These are phyloP conservation scores for Trichophyton benhamiae DNA, from an alignment of 2,329 filamentous ascomycete species.

Conservation along the genomic window DNA sequence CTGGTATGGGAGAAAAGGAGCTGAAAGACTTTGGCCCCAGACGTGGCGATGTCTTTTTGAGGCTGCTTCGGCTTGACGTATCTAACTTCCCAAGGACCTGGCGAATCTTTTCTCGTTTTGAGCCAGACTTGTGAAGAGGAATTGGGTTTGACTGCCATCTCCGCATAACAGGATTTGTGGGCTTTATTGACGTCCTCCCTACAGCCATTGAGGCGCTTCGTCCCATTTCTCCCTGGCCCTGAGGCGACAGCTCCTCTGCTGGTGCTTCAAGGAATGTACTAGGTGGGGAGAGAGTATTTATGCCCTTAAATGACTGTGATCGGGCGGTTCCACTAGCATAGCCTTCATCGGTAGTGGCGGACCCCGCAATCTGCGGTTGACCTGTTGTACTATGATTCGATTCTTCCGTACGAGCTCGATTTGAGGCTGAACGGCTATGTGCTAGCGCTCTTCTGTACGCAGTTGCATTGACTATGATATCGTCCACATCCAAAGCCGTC, in stretches of 20 bases:
- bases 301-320: neutral
- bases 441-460: conserved; percentile 18
- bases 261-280: neutral
- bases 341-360: conserved; percentile 18
- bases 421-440: neutral
- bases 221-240: neutral
- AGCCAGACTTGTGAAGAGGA: neutral
- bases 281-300: neutral
- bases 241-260: neutral
- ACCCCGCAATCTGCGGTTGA: neutral
- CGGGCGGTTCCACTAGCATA: conserved; percentile 17
- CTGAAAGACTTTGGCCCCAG: neutral
- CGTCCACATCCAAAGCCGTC: conserved; percentile 25
- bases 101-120: conserved; percentile 7
- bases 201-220: neutral
- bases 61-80: conserved; percentile 5
- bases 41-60: conserved; percentile 1
- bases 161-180: neutral
- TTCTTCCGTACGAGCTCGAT: neutral
- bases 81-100: conserved; percentile 7
- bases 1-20: conserved; percentile 1
- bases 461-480: conserved; percentile 17
- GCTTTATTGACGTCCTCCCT: neutral
- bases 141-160: conserved; percentile 3
- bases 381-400: neutral